phyloP scores from a whole-genome alignment of 257 asterid genomes.

The Capsicum pubescens region DNA sequence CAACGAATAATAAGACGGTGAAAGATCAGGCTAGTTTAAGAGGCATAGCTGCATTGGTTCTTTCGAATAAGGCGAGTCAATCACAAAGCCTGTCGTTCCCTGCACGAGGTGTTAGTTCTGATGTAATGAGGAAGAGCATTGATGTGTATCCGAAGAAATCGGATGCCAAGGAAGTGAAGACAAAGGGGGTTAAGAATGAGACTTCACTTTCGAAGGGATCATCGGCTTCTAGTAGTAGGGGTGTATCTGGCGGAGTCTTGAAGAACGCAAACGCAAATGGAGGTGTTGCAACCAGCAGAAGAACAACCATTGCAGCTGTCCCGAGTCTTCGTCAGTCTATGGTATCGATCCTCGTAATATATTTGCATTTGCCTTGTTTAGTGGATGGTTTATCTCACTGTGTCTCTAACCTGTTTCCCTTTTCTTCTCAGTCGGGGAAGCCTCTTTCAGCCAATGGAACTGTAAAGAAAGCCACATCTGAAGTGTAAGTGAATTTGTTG shows the following conservation, averaged over 20 bases:
- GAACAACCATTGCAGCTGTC: constrained; percentile 48
- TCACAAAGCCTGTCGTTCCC: constrained; percentile 64
- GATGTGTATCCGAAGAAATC: constrained; percentile 53
- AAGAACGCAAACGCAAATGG: constrained; percentile 28
- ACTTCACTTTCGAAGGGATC: constrained; percentile 38
- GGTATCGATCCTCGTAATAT: constrained; percentile 35
- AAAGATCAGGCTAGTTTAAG: constrained; percentile 48
- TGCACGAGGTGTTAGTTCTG: constrained; percentile 47
- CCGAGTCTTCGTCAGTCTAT: constrained; percentile 47
- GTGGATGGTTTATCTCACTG: background rate
- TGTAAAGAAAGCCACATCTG: constrained; percentile 38
- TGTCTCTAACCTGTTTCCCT: constrained; percentile 2
- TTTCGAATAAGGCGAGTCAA: constrained; percentile 49
- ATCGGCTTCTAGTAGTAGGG: constrained; percentile 22
- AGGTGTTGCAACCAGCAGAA: constrained; percentile 37
- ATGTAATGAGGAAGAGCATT: constrained; percentile 58
- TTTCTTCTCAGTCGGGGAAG: constrained; percentile 47
- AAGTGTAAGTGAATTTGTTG: constrained; percentile 49
- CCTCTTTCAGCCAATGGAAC: constrained; percentile 45
- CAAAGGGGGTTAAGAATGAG: constrained; percentile 47
- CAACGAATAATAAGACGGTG: constrained; percentile 45
- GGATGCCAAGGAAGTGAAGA: constrained; percentile 45
- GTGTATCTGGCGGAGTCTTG: constrained; percentile 26
- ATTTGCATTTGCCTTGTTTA: constrained; percentile 8
- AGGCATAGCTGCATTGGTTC: constrained; percentile 54